Base-by-base conservation (phyloP, 768 basidiomycete genomes). In the Fistulinella prunicolor region DNA sequence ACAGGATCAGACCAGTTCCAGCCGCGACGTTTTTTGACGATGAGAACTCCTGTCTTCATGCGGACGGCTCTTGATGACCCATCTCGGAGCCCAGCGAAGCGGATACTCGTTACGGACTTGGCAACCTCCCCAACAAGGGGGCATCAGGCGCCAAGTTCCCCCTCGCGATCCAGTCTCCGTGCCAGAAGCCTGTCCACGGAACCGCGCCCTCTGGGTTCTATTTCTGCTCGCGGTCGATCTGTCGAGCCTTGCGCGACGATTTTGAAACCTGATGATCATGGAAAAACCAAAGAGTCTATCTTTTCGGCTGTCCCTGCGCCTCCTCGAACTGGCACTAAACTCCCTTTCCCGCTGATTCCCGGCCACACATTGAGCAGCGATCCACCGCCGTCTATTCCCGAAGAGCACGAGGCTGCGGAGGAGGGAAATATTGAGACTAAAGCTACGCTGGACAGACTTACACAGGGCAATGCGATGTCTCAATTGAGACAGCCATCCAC, bases 401-500 rank as follows among this genome's bases (percentile, higher is more conserved):
- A 74, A 49, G 73, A 70, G 47, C 36, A 17, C 1, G 60, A 66
- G 44, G 30, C 19, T 19, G 44, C 30, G 14, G 40, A 53, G 22
- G 42, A 17, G 19, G 23, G 26, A 20, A 41, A 24, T 39, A n/a
- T 46, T 32, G 42, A 44, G 49, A 34, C 52, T 1, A 52, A 64
- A 37, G 35, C 57, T 32, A 42, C 57, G 0, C 38, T 48, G 14
- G 50, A 46, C 24, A 63, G 30, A 44, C 57, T 30, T 36, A 41
- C 60, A 17, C 56, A 66, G 29, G 47, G 60, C n/a, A 55, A 55
- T 19, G 50, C 56, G 5, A 78, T 75, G 46, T 78, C 79, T 16
- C 72, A 51, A 38, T 58, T 83, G 44, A 80, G 75, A 57, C 78
- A 82, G 51, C 63, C 70, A 8, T 57, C 64, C 21, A 36, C 26